Percentiles rank a stretch among this genome's conserved stretches.
These are phyloP conservation scores for Cercospora zeae-maydis DNA, from an alignment of 2,329 filamentous ascomycete genomes.

Conservation along the genomic window DNA sequence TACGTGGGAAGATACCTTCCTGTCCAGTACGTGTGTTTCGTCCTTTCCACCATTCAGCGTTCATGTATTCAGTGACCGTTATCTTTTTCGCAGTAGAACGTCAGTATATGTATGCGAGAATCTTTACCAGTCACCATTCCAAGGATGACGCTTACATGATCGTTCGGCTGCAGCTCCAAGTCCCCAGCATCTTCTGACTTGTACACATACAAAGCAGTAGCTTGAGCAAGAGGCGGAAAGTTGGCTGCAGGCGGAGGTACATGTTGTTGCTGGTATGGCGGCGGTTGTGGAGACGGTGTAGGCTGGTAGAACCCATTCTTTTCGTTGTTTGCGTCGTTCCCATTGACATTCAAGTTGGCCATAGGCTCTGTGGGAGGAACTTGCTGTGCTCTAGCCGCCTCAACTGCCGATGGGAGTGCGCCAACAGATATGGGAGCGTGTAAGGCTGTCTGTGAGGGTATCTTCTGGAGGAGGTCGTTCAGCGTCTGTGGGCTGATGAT, in stretches of 20 bases:
- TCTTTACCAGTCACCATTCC: not conserved
- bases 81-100: not conserved
- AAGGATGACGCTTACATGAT: conserved; percentile 54
- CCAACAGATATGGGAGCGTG: conserved; percentile 39
- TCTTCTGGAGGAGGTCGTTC: conserved; percentile 67
- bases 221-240: conserved; percentile 61
- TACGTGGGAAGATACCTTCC: conserved; percentile 93
- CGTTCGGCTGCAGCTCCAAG: conserved; percentile 73
- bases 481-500: conserved; percentile 73
- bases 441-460: conserved; percentile 68
- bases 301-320: conserved; percentile 41
- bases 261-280: conserved; percentile 52
- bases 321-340: conserved; percentile 29
- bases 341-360: conserved; percentile 37
- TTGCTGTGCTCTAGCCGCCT: conserved; percentile 13
- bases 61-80: conserved; percentile 85
- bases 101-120: not conserved
- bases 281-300: conserved; percentile 41
- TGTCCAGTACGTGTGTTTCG: conserved; percentile 75
- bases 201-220: conserved; percentile 81
- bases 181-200: conserved; percentile 76
- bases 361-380: conserved; percentile 31
- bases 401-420: conserved; percentile 35
- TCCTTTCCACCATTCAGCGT: conserved; percentile 95
- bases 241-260: conserved; percentile 41